Evolutionary conservation across 2,329 filamentous ascomycete species (phyloP), one percentile per base, ranked within the genome.

Genomic region (Neoscytalidium dimidiatum): DNA sequence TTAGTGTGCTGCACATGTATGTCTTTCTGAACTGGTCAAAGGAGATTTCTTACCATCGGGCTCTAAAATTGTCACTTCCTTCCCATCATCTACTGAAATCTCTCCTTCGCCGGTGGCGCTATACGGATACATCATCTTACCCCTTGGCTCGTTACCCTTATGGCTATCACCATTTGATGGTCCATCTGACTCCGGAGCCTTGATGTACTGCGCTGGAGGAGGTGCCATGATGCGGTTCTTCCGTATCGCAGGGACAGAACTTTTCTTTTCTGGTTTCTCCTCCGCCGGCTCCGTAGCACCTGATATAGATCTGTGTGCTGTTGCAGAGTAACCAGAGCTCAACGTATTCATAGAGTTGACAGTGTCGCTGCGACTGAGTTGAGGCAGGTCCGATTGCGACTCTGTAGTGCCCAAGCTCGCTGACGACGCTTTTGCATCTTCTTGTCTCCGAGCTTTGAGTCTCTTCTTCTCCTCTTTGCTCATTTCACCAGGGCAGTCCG

Each of bases 401-500:
- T 83, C 79, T 14, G 80, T 73, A 6, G 68, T 68, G n/a, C 79
- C 80, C n/a, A 79, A 75, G 21, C 78, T 77, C 0, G 86, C 82
- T 2, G 71, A 68, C 17, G 73, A 71, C 8, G 87, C 80, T 72
- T 90, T 91, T 13, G 94, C 90, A 4, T 89, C 84, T 66, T 91
- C 90, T 79, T 98, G 94, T 67, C 94, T 87, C 75, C 94, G 90
- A 46, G 86, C 85, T 79, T 98, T 98, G 46, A 96, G 84, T 72
- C 94, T 96, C 83, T 97, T 99, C 81, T 90, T 94, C 72, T 97
- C 94, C 68, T 98, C 95, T 78, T 98, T 99, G 68, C 85, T 90
- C 74, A 95, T 88, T 74, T 98, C 95, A 57, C 95, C 95, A 0
- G 95, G 95, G 74, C 95, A 99, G 74, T 97, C 92, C 7, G 95